Evolutionary conservation across 768 basidiomycete genomes (phyloP).

Genomic region (Pulveroboletus sp.): DNA sequence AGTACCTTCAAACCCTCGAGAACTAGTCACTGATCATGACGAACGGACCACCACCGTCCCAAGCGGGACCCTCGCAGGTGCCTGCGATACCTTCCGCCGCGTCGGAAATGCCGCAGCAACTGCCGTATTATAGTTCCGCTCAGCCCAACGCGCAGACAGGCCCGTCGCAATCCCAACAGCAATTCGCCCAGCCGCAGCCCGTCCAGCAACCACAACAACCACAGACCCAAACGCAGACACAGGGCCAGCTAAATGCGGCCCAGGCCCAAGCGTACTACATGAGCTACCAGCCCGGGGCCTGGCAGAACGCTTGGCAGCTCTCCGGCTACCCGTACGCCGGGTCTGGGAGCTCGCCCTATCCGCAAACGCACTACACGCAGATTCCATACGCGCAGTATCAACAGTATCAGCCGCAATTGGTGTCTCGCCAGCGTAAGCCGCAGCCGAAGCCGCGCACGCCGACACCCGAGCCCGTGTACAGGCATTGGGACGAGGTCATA

Average conservation of each 20-base stretch:
- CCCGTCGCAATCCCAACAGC: constrained; percentile 18
- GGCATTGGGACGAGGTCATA: constrained; percentile 60
- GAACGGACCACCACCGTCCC: constrained; percentile 39
- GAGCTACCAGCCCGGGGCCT: constrained; percentile 31
- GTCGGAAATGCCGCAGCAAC: constrained; percentile 8
- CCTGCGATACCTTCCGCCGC: constrained; percentile 6
- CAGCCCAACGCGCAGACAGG: constrained; percentile 13
- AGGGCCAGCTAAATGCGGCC: constrained; percentile 25
- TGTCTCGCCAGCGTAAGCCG: constrained; percentile 29
- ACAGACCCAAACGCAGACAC: constrained; percentile 16
- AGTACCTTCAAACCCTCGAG: no score
- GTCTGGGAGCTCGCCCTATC: constrained; percentile 30
- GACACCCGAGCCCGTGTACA: constrained; percentile 43
- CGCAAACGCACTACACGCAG: constrained; percentile 33
- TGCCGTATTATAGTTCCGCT: constrained; percentile 12
- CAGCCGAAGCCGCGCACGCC: constrained; percentile 29
- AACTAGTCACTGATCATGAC: constrained; percentile 28
- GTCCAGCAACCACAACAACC: constrained; percentile 14
- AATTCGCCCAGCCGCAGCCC: constrained; percentile 18
- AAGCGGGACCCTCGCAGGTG: constrained; percentile 37
- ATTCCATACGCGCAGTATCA: constrained; percentile 34
- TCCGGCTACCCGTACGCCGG: constrained; percentile 30
- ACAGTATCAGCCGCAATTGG: constrained; percentile 27
- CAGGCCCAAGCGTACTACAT: constrained; percentile 32
- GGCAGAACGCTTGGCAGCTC: constrained; percentile 35